phyloP scores from a whole-genome alignment of 169 alveolate genomes.

The Eimeria mitis region DNA sequence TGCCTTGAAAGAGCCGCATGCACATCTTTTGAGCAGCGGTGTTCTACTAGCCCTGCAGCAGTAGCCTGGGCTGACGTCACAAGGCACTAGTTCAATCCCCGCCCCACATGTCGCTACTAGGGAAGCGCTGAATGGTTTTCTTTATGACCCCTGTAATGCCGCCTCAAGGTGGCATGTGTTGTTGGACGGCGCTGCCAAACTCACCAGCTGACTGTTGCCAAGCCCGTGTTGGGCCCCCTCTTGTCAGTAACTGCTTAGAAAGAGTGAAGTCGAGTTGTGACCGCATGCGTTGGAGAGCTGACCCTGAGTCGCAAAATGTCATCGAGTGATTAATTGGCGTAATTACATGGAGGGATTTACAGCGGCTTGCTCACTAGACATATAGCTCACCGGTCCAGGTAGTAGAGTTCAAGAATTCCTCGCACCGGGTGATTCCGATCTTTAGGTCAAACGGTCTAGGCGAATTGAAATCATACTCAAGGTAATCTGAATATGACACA shows the following conservation, averaged over 20 bases:
- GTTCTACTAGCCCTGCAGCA: neutral
- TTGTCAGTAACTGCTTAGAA: slow-evolving; percentile 32
- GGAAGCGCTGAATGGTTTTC: neutral
- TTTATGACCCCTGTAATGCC: neutral
- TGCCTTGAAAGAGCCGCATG: slow-evolving; percentile 43
- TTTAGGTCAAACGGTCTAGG: slow-evolving; percentile 58
- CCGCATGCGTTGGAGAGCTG: slow-evolving; percentile 49
- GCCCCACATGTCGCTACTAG: too few relatives aligned
- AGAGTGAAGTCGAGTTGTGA: slow-evolving; percentile 65
- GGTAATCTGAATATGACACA: slow-evolving; percentile 12
- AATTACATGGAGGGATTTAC: neutral
- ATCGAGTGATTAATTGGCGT: neutral
- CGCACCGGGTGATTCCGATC: slow-evolving; percentile 48
- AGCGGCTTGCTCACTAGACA: neutral
- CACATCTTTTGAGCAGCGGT: neutral
- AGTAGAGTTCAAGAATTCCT: slow-evolving; percentile 51
- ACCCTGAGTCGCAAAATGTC: slow-evolving; percentile 19
- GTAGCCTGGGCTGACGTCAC: neutral
- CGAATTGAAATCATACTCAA: slow-evolving; percentile 60
- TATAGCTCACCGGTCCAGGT: slow-evolving; percentile 73
- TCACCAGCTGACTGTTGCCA: slow-evolving; percentile 39
- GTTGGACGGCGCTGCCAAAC: neutral
- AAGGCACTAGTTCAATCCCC: neutral
- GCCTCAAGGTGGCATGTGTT: neutral
- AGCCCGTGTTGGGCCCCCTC: slow-evolving; percentile 8